A percentile compares a stretch with the other conserved stretches of the same genome.
Evolutionary conservation across 2,329 filamentous ascomycete species (phyloP).

Genomic region (Colletotrichum limetticola): DNA sequence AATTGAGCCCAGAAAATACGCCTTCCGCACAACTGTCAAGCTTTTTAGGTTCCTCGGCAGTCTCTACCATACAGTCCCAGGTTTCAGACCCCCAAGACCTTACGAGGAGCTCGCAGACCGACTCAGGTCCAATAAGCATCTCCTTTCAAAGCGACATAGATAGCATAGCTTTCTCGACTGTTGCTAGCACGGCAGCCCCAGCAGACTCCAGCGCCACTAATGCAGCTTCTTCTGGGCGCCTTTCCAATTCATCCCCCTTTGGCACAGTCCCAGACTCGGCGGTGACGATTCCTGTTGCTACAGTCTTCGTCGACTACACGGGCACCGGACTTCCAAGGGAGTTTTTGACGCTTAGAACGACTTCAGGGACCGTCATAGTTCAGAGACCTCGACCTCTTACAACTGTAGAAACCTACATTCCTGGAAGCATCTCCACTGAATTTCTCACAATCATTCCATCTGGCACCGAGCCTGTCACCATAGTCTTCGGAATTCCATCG

Average conservation of each 20-base stretch:
- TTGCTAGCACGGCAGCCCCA: not conserved
- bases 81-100: too few relatives aligned
- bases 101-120: too few relatives aligned
- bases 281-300: conserved; percentile 4
- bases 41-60: too few relatives aligned
- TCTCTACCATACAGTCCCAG: too few relatives aligned
- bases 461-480: conserved; percentile 8
- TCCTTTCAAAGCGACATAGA: not conserved
- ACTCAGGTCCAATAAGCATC: not conserved
- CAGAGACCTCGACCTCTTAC: not conserved
- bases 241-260: not conserved
- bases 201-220: not conserved
- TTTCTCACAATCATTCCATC: not conserved
- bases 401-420: not conserved
- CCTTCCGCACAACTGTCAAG: too few relatives aligned
- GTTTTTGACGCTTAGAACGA: not conserved
- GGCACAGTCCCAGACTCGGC: not conserved
- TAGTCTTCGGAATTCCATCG: not conserved
- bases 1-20: too few relatives aligned
- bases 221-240: not conserved
- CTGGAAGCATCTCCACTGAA: not conserved
- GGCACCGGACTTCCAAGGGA: not conserved
- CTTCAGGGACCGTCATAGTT: not conserved
- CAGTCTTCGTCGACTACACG: conserved; percentile 2
- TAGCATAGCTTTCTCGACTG: not conserved